These are phyloP conservation scores for Amanita polypyramis DNA, from an alignment of 768 basidiomycete species.

Conservation along the genomic window DNA sequence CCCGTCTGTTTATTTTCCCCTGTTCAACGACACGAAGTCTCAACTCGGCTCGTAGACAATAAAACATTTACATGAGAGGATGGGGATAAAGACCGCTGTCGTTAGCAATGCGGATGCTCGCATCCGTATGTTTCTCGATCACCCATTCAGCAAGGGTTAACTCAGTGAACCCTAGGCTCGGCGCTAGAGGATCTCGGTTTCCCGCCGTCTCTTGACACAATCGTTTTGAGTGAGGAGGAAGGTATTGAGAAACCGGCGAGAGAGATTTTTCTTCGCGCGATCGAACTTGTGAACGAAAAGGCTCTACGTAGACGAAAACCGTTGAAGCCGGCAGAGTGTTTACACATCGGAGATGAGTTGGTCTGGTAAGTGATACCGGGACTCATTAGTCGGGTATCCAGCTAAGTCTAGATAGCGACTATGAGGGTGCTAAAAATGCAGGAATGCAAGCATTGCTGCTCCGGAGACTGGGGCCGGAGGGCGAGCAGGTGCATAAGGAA, in stretches of 20 bases:
- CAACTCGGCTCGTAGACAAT: slow-evolving; percentile 24
- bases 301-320: slow-evolving; percentile 8
- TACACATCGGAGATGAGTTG: slow-evolving; percentile 75
- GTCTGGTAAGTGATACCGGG: slow-evolving; percentile 30
- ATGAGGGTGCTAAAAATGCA: slow-evolving; percentile 43
- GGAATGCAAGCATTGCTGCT: slow-evolving; percentile 52
- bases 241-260: slow-evolving; percentile 58
- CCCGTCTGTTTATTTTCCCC: slow-evolving; percentile 16
- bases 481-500: slow-evolving; percentile 34
- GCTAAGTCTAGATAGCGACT: slow-evolving; percentile 38
- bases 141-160: slow-evolving; percentile 1
- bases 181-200: slow-evolving; percentile 56
- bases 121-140: slow-evolving; percentile 35
- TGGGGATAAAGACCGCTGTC: slow-evolving; percentile 43
- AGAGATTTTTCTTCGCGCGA: slow-evolving; percentile 44
- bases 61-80: slow-evolving; percentile 27
- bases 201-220: slow-evolving; percentile 33
- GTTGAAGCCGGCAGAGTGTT: slow-evolving; percentile 30
- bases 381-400: neutral
- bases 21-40: neutral
- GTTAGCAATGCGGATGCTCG: slow-evolving; percentile 68
- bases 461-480: slow-evolving; percentile 36
- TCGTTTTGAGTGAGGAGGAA: slow-evolving; percentile 64
- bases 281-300: slow-evolving; percentile 21
- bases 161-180: slow-evolving; percentile 19